Conservation (phyloP, 495 filamentous ascomycete species). For the Eremomyces bilateralis region DNA sequence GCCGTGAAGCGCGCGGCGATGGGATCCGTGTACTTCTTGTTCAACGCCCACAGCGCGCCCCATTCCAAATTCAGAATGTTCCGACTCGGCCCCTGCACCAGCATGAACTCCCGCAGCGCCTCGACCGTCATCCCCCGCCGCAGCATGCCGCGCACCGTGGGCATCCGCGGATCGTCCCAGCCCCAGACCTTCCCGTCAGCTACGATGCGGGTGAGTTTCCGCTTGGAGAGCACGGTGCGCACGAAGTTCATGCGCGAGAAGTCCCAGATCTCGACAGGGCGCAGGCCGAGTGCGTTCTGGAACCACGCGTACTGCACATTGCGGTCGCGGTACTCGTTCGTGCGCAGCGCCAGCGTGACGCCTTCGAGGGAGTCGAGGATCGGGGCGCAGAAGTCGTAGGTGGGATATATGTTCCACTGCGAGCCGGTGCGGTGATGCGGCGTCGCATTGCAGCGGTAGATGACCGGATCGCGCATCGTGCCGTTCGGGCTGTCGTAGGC, state of each 20-base stretch:
- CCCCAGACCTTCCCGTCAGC: conserved; percentile 70
- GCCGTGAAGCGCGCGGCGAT: conserved; percentile 70
- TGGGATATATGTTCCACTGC: conserved; percentile 89
- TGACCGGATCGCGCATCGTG: conserved; percentile 76
- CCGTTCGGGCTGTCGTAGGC: conserved; percentile 66
- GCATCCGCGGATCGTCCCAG: conserved; percentile 92
- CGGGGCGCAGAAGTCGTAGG: conserved; percentile 86
- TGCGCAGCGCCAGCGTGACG: conserved; percentile 84
- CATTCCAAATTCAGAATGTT: conserved; percentile 84
- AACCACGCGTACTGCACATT: conserved; percentile 98
- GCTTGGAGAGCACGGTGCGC: conserved; percentile 73
- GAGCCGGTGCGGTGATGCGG: conserved; percentile 75
- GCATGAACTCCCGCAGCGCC: conserved; percentile 75
- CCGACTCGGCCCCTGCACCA: conserved; percentile 75
- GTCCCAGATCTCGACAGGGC: conserved; percentile 88
- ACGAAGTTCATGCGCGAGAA: conserved; percentile 95
- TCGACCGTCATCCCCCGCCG: conserved; percentile 80
- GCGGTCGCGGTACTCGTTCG: conserved; percentile 92
- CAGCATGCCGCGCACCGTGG: conserved; percentile 72
- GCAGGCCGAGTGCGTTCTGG: conserved; percentile 61
- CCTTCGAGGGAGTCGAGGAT: conserved; percentile 80
- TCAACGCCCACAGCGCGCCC: conserved; percentile 78
- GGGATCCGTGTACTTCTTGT: conserved; percentile 91
- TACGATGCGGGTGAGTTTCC: conserved; percentile 87
- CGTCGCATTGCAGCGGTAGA: conserved; percentile 73